Evolutionary conservation across 2,329 filamentous ascomycete genomes (phyloP).

Genomic region (Raffaelea arxii): DNA sequence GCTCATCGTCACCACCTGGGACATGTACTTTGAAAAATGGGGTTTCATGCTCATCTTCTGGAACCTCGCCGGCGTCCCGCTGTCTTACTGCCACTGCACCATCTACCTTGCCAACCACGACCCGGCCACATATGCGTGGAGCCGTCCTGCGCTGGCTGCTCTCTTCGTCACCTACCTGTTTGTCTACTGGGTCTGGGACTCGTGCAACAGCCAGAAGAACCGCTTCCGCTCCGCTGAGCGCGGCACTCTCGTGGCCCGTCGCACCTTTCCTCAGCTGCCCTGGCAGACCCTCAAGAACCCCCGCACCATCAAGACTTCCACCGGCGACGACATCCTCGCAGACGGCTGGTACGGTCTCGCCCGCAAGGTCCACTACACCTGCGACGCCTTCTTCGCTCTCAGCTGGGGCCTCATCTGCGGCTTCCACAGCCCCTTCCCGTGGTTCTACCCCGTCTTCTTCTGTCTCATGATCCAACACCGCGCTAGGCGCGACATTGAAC

Average conservation of each 20-base stretch:
- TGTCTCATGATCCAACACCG: slow-evolving; percentile 72
- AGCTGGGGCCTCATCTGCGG: slow-evolving; percentile 75
- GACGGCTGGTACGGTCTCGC: slow-evolving; percentile 72
- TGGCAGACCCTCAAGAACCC: slow-evolving; percentile 70
- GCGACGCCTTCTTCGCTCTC: slow-evolving; percentile 68
- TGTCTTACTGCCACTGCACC: slow-evolving; percentile 77
- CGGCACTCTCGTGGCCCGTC: slow-evolving; percentile 53
- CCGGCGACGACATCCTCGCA: slow-evolving; percentile 60
- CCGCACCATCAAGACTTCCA: slow-evolving; percentile 55
- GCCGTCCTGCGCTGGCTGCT: slow-evolving; percentile 47
- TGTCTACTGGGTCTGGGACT: slow-evolving; percentile 79
- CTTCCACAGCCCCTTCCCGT: slow-evolving; percentile 72
- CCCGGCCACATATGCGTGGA: slow-evolving; percentile 59
- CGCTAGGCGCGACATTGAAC: slow-evolving; percentile 63
- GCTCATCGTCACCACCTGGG: slow-evolving; percentile 71
- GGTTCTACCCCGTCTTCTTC: slow-evolving; percentile 88
- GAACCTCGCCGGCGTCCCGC: slow-evolving; percentile 73
- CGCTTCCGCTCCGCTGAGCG: slow-evolving; percentile 64
- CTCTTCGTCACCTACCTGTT: slow-evolving; percentile 59
- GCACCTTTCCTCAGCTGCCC: slow-evolving; percentile 69
- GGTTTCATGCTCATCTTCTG: slow-evolving; percentile 88
- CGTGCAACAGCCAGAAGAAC: slow-evolving; percentile 77
- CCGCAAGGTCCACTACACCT: slow-evolving; percentile 72
- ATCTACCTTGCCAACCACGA: slow-evolving; percentile 70
- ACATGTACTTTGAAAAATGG: slow-evolving; percentile 86